phyloP scores from a whole-genome alignment of 2,329 filamentous ascomycete species.

The Talaromyces piceae region DNA sequence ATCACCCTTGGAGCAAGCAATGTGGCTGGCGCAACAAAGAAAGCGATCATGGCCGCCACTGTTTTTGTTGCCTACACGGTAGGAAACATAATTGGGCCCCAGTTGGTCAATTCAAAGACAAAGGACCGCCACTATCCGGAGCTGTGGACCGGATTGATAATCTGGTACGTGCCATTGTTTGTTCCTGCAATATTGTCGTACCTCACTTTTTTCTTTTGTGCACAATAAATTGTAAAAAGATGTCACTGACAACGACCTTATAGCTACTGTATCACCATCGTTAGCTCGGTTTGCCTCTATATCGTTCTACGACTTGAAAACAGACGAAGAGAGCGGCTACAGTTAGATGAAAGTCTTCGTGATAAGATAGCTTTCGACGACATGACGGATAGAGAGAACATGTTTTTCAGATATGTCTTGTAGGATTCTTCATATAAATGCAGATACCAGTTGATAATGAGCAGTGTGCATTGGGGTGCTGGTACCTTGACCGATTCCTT shows the following conservation, averaged over 20 bases:
- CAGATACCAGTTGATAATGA: too few relatives aligned
- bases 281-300: slow-evolving; percentile 50
- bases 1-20: slow-evolving; percentile 57
- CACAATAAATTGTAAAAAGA: too few relatives aligned
- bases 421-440: too few relatives aligned
- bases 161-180: slow-evolving; percentile 37
- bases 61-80: slow-evolving; percentile 72
- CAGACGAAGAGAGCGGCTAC: slow-evolving; percentile 39
- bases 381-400: slow-evolving; percentile 61
- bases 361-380: slow-evolving; percentile 61
- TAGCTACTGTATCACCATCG: slow-evolving; percentile 46
- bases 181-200: neutral
- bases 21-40: slow-evolving; percentile 69
- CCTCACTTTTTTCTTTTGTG: too few relatives aligned
- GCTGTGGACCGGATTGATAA: slow-evolving; percentile 63
- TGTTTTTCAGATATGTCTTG: slow-evolving; percentile 57
- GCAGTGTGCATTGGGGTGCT: too few relatives aligned
- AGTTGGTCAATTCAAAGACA: slow-evolving; percentile 60
- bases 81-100: slow-evolving; percentile 68
- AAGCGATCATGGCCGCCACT: slow-evolving; percentile 65
- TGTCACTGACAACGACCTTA: too few relatives aligned
- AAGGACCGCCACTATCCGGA: slow-evolving; percentile 61
- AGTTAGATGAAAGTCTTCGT: slow-evolving; percentile 53
- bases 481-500: too few relatives aligned
- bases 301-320: slow-evolving; percentile 55